Conservation (phyloP, 2,329 filamentous ascomycete genomes). For the Sclerotinia sclerotiorum region DNA sequence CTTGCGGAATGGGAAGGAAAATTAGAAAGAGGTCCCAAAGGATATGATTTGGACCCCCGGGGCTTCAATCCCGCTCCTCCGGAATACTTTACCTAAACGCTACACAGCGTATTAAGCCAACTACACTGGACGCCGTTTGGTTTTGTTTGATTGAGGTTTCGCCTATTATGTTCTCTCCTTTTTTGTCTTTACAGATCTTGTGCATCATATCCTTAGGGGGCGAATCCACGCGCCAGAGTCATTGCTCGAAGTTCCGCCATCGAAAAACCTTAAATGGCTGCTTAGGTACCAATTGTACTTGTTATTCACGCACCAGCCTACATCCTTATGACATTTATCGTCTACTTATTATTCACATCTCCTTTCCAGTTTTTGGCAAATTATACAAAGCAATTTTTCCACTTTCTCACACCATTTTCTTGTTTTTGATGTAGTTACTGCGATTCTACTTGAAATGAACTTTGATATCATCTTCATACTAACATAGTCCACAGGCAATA, state of each 20-base stretch:
- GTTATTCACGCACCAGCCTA: neutral
- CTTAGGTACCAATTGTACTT: neutral
- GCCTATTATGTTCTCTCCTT: neutral
- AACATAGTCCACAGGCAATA: conserved; percentile 52
- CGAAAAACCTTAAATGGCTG: neutral
- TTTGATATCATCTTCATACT: conserved; percentile 45
- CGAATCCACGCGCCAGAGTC: neutral
- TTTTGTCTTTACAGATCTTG: neutral
- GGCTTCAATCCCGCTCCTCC: conserved; percentile 3
- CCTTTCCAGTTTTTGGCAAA: neutral
- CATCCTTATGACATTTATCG: neutral
- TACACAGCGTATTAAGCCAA: conserved; percentile 3
- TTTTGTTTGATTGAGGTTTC: neutral
- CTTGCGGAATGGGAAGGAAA: neutral
- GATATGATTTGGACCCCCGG: neutral
- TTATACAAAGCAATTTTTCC: neutral
- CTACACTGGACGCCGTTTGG: neutral
- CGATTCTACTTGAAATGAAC: neutral
- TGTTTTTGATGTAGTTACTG: neutral
- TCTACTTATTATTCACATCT: neutral
- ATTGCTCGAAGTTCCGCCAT: neutral
- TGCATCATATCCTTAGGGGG: neutral
- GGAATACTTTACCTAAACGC: neutral
- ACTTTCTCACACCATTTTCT: neutral
- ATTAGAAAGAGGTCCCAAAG: neutral